Base-by-base conservation (phyloP, 2,329 filamentous ascomycete species). In the Ophiostoma quercus region DNA sequence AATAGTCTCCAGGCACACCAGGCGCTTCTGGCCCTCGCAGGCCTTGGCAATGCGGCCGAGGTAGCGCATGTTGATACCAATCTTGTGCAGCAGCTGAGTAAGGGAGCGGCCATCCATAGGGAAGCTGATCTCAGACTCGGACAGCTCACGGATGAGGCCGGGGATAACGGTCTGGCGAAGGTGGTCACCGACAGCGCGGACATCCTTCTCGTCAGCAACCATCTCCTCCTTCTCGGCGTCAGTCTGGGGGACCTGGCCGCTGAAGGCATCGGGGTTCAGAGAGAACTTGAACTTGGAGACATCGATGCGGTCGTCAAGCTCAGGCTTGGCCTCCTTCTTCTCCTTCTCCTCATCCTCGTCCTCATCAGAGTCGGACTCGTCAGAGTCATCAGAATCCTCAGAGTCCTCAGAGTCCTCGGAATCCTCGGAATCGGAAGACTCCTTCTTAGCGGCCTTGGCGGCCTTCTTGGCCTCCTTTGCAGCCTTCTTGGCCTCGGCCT, bases 61-160 rank as follows among this genome's bases (percentile, higher is more conserved):
- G 79, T 99, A 99, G 76, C 96, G 88, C 73, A 98, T 86, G 82
- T 99, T 99, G 82, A 99, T 94, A 80, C 95, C 95, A 60, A 94
- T 92, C 84, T 97, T 97, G 83, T 99, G 95, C 77, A 99, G 84
- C 68, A 97, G 86, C 74, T 89, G 88, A 75, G 90, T 92, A 71
- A 99, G 84, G 25, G 94, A 97, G 76, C 91, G 87, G n/a, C 95
- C 95, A 76, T 99, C 96, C 92, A 98, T 97, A 14, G 95, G 95
- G 83, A 98, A 98, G 76, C 94, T 95, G 74, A 97, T 90, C 74
- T 99, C 94, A 7, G 92, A 94, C 74, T 96, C 92, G 77, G 91
- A 90, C 71, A 99, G 86, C 76, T 99, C 94, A 72, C 90, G 88
- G 71, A 98, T 81, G 70, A 99, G 84, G 70, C 90, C 87, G n/a